phyloP scores from a whole-genome alignment of 2,329 filamentous ascomycete species.

The Pseudogymnoascus sp. region DNA sequence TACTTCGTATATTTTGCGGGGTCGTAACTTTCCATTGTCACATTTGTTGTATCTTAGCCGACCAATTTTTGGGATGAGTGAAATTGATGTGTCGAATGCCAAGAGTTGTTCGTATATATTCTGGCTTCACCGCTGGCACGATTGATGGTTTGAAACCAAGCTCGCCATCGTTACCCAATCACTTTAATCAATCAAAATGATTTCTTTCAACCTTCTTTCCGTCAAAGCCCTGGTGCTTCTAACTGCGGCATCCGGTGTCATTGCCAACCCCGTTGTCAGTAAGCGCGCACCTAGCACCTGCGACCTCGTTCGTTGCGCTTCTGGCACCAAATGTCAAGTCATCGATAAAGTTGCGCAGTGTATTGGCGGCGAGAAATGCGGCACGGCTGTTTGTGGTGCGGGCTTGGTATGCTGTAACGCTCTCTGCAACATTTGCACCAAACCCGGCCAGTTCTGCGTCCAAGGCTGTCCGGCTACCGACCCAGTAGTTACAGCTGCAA shows the following conservation, averaged over 20 bases:
- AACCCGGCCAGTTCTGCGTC: neutral
- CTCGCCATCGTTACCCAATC: slow-evolving; percentile 1
- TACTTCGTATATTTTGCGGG: slow-evolving; percentile 5
- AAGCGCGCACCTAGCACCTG: neutral
- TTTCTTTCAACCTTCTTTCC: neutral
- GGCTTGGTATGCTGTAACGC: neutral
- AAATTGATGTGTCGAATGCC: neutral
- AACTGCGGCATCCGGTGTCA: neutral
- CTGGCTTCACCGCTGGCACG: neutral
- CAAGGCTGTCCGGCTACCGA: neutral
- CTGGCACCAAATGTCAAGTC: neutral
- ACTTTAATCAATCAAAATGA: neutral
- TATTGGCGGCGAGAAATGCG: neutral
- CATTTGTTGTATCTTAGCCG: neutral
- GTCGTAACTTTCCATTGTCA: neutral
- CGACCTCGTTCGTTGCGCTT: neutral
- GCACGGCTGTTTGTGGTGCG: neutral
- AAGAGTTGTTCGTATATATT: slow-evolving; percentile 5
- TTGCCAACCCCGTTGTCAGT: neutral
- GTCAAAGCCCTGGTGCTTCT: neutral
- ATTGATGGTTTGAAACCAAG: neutral
- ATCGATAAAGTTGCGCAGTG: neutral
- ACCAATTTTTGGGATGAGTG: neutral
- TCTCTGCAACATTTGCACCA: neutral
- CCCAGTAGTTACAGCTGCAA: neutral